Evolutionary conservation across 345 rosid species (phyloP).

Genomic region (Boechera stricta): DNA sequence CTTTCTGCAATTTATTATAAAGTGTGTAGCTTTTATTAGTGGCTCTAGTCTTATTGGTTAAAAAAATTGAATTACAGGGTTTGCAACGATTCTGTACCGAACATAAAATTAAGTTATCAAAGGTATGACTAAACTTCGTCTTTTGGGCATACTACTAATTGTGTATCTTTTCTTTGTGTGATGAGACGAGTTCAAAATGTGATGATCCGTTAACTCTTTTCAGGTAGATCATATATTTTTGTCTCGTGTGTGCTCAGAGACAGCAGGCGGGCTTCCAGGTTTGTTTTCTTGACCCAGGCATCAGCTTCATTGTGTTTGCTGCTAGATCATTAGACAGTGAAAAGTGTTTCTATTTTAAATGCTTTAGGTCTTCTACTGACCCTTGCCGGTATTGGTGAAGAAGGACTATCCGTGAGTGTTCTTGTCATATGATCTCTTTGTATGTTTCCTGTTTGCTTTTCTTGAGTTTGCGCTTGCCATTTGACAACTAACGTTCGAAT

Average conservation of each 20-base stretch:
- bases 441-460: conserved; percentile 34
- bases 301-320: conserved; percentile 4
- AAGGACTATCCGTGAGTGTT: conserved; percentile 90
- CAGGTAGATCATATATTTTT: conserved; percentile 97
- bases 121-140: conserved; percentile 54
- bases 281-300: conserved; percentile 31
- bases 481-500: background rate
- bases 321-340: conserved; percentile 20
- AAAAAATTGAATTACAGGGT: conserved; percentile 56
- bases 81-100: conserved; percentile 93
- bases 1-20: background rate
- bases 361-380: conserved; percentile 83
- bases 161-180: conserved; percentile 11
- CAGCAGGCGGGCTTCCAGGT: conserved; percentile 99
- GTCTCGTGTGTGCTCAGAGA: conserved; percentile 96
- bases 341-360: conserved; percentile 9
- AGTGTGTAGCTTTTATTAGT: conserved; percentile 2
- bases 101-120: conserved; percentile 91
- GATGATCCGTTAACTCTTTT: conserved; percentile 36
- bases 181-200: background rate
- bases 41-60: background rate
- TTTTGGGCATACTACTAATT: background rate
- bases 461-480: conserved; percentile 17
- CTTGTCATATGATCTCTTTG: conserved; percentile 38
- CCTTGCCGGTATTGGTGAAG: conserved; percentile 91